Base-by-base conservation (phyloP, 2,329 filamentous ascomycete genomes). In the Biscogniauxia marginata region DNA sequence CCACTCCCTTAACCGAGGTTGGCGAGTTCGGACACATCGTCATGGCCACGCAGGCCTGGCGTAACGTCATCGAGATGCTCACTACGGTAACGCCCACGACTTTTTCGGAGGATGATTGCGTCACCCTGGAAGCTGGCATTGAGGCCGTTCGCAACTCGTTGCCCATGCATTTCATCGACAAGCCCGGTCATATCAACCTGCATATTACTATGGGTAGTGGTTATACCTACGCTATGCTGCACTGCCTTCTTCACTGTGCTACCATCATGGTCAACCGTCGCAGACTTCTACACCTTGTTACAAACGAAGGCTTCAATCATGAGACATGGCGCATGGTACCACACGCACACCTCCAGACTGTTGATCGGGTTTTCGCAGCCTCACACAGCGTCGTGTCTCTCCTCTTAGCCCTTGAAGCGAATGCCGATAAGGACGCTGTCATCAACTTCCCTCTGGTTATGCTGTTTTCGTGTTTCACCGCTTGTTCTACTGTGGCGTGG, bases 141-240 rank as follows among this genome's bases (percentile, higher is more conserved):
- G 82, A 85, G 30, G 71, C 73, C 7, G 79, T 85, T 9, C 79
- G 83, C 25, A 75, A 74, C 58, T 79, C 79, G 1, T 70, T 85
- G 46, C 83, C 83, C 1, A 79, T 82, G 74, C 83, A 85, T 68
- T 84, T 83, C 55, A 75, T 82, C 59, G 83, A 86, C 65, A 85
- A 85, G 71, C 79, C 81, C 0, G 81, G 80, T 43, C 83, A 86
- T 70, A 83, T 85, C 66, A 82, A 79, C 64, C 73, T 85, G 4
- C 83, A 86, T 69, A 84, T 86, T 66, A 85, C 83, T 19, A 85
- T 85, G 83, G 83, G 83, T 34, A 84, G 82, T 46, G 83, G 83
- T 54, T 83, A 82, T 64, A 85, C 82, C 0, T 86, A 83, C 66
- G 82, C 83, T 59, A 84, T 86, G 80, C 77, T 86, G 50, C 83